A percentile compares a stretch with the other conserved stretches of the same genome.
Evolutionary conservation across 352 stramenopile species (phyloP).

Genomic region (Phytophthora pisi): DNA sequence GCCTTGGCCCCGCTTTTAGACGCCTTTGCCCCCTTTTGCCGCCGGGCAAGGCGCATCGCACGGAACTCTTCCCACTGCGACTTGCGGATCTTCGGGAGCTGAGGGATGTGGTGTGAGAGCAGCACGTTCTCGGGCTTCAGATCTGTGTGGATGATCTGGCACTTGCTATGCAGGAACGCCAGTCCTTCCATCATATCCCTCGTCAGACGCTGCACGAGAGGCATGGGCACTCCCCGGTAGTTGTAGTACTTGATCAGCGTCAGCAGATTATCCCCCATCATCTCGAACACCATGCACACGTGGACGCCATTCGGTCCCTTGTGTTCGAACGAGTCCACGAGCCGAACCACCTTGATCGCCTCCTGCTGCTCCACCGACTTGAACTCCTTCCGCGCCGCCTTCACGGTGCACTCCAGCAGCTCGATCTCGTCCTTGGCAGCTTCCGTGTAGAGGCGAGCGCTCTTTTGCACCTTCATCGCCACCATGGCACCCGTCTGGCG

Average conservation of each 20-base stretch:
- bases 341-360: conserved; percentile 61
- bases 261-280: conserved; percentile 98
- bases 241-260: conserved; percentile 99
- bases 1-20: conserved; percentile 4
- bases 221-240: conserved; percentile 97
- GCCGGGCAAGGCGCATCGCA: conserved; percentile 39
- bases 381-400: conserved; percentile 46
- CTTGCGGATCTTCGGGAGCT: conserved; percentile 68
- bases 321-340: conserved; percentile 97
- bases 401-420: conserved; percentile 92
- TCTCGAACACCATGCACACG: conserved; percentile 99
- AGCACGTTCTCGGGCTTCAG: conserved; percentile 99
- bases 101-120: conserved; percentile 81
- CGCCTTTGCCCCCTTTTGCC: conserved; percentile 46
- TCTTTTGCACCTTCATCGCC: conserved; percentile 98
- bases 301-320: conserved; percentile 95
- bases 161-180: conserved; percentile 97
- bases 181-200: conserved; percentile 96
- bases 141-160: conserved; percentile 99
- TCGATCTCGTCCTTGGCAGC: conserved; percentile 99
- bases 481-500: conserved; percentile 80
- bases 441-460: conserved; percentile 97
- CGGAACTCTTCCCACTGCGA: conserved; percentile 60
- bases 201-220: conserved; percentile 94
- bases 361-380: conserved; percentile 26